Base-by-base conservation (phyloP, 2,329 filamentous ascomycete species). In the Phoma herbarum region DNA sequence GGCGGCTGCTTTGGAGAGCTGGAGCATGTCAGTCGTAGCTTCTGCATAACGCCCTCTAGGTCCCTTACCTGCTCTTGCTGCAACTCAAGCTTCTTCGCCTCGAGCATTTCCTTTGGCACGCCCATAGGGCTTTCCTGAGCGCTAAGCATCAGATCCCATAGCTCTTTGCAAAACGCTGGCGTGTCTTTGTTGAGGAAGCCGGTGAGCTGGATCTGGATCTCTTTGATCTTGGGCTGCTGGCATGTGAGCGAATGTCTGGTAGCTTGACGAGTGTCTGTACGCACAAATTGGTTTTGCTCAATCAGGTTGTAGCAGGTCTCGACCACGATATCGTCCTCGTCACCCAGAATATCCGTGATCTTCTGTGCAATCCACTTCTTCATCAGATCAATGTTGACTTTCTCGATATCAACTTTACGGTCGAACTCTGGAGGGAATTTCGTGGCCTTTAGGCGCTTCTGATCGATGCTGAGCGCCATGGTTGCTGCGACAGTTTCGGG, bases 341-440 rank as follows among this genome's bases (percentile, higher is more conserved):
- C 91, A n/a, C 91, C 91, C 41, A 98, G 81, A 46, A 98, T 94
- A 57, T 92, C 89, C 23, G 90, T 91, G 56, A 99, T 92, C 76
- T 90, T 91, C 70, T 89, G 87, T 4, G 92, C 90, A 75, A 98
- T 97, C 95, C 95, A 99, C 83, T 93, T 97, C 85, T 97, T 97
- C 88, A 99, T 96, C 55, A 99, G 91, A 78, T 96, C 92, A 49
- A 97, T 84, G 75, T 99, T 97, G 78, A 99, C 93, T 82, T 98
- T 98, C 69, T 89, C 87, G 87, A 96, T 97, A 82, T 99, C 93
- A 65, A 99, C 95, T 82, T 97, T 97, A 76, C 91, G 88, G 75
- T 86, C 94, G 81, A 98, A 99, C 74, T 97, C 93, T 8, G 89
- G 85, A 44, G 95, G 95, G 65, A 97, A 98, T 75, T 96, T 97